phyloP scores from a whole-genome alignment of 371 early-diverging fungal genomes.

The Syncephalastrum sp. region DNA sequence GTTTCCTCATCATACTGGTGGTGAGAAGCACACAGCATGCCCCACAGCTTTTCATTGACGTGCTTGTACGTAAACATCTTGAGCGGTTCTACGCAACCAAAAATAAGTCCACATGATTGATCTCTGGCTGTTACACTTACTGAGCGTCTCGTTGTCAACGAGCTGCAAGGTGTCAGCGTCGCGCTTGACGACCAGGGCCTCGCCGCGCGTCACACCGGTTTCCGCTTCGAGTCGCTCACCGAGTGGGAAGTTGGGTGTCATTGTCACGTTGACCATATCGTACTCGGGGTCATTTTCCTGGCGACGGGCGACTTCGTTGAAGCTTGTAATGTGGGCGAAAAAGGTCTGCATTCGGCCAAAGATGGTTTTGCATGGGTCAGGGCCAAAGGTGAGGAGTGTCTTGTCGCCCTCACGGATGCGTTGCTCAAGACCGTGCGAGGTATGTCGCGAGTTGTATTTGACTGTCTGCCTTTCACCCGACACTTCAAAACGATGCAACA shows the following conservation, averaged over 20 bases:
- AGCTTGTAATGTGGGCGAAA: conserved; percentile 39
- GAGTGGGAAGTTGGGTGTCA: conserved; percentile 64
- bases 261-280: conserved; percentile 60
- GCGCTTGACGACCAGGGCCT: conserved; percentile 46
- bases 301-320: conserved; percentile 22
- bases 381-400: conserved; percentile 49
- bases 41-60: conserved; percentile 46
- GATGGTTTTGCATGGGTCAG: conserved; percentile 62
- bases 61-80: conserved; percentile 52
- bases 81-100: conserved; percentile 36
- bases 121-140: conserved; percentile 17
- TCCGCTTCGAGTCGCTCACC: conserved; percentile 32
- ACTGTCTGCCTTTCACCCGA: conserved; percentile 31
- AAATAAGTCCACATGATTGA: background rate
- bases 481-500: conserved; percentile 50
- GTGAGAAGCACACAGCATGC: conserved; percentile 50
- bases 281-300: conserved; percentile 47
- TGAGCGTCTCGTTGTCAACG: conserved; percentile 46
- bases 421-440: conserved; percentile 43
- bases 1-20: conserved; percentile 49
- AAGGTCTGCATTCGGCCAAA: conserved; percentile 50
- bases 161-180: conserved; percentile 64
- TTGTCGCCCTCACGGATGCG: conserved; percentile 37
- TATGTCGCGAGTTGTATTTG: conserved; percentile 40
- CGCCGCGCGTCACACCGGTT: conserved; percentile 33